phyloP scores from a whole-genome alignment of 2,329 filamentous ascomycete species.

The Myriosclerotinia duriaeana region DNA sequence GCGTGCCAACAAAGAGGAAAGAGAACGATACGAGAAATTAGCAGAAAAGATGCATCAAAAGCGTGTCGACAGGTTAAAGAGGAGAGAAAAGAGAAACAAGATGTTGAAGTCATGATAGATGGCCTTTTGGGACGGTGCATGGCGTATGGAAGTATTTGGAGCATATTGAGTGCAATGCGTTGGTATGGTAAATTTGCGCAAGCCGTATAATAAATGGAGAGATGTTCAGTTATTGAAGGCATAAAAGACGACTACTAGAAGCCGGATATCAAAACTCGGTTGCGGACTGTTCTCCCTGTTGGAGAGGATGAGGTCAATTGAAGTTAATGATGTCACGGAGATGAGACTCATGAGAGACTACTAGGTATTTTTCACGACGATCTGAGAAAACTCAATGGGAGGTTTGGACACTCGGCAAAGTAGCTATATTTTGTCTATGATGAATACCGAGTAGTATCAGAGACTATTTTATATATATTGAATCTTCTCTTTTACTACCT shows the following conservation, averaged over 20 bases:
- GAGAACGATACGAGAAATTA: slow-evolving; percentile 88
- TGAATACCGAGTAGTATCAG: not conserved
- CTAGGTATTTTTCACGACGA: not conserved
- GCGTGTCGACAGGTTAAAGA: slow-evolving; percentile 86
- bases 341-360: not conserved
- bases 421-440: not conserved
- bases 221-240: not conserved
- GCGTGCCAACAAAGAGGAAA: slow-evolving; percentile 86
- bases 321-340: not conserved
- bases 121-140: slow-evolving; percentile 13
- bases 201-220: slow-evolving; percentile 1
- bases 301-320: not conserved
- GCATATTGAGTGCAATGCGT: not conserved
- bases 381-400: not conserved
- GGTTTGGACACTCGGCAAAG: not conserved
- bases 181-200: slow-evolving; percentile 6
- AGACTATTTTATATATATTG: too few species aligned
- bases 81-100: slow-evolving; percentile 96
- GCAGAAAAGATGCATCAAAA: slow-evolving; percentile 98
- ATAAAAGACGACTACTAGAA: not conserved
- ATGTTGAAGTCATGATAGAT: slow-evolving; percentile 61
- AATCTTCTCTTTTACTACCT: too few species aligned
- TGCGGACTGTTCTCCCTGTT: not conserved
- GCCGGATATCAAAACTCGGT: not conserved
- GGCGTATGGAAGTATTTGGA: slow-evolving; percentile 17